Evolutionary conservation across 805 yeast genomes (phyloP).

Genomic region (Yamadazyma paraphyllophila): DNA sequence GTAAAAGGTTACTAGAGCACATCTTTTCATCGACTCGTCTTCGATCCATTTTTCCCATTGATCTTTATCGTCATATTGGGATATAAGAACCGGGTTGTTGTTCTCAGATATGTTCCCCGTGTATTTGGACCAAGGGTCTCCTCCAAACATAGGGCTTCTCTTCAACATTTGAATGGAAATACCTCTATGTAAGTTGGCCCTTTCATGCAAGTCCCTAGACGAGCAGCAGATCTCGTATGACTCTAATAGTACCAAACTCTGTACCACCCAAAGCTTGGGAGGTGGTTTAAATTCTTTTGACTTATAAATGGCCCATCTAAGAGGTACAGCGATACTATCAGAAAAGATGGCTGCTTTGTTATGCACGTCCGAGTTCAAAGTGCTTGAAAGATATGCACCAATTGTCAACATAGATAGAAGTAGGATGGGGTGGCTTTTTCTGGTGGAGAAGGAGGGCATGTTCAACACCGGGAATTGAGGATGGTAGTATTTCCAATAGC

Average conservation of each 20-base stretch:
- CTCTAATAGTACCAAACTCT: slow-evolving; percentile 64
- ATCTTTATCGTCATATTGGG: slow-evolving; percentile 7
- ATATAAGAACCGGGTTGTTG: slow-evolving; percentile 11
- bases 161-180: slow-evolving; percentile 36
- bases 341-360: slow-evolving; percentile 27
- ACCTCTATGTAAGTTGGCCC: slow-evolving; percentile 80
- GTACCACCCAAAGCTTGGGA: slow-evolving; percentile 68
- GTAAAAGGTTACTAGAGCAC: slow-evolving; percentile 29
- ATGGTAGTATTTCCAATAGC: slow-evolving; percentile 57
- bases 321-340: slow-evolving; percentile 49
- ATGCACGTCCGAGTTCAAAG: slow-evolving; percentile 12
- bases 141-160: slow-evolving; percentile 32
- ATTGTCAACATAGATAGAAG: slow-evolving; percentile 52
- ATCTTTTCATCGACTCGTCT: slow-evolving; percentile 31
- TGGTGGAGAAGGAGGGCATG: slow-evolving; percentile 52
- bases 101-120: slow-evolving; percentile 6
- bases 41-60: slow-evolving; percentile 32
- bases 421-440: slow-evolving; percentile 44
- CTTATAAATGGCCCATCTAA: slow-evolving; percentile 66
- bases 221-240: slow-evolving; percentile 70
- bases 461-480: slow-evolving; percentile 57
- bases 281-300: slow-evolving; percentile 71
- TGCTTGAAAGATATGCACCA: slow-evolving; percentile 44
- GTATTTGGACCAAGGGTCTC: slow-evolving; percentile 27
- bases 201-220: slow-evolving; percentile 63